Percentiles rank a stretch among this genome's conserved stretches.
Evolutionary conservation across 805 yeast species (phyloP).

Genomic region (Candida rishiriensis): DNA sequence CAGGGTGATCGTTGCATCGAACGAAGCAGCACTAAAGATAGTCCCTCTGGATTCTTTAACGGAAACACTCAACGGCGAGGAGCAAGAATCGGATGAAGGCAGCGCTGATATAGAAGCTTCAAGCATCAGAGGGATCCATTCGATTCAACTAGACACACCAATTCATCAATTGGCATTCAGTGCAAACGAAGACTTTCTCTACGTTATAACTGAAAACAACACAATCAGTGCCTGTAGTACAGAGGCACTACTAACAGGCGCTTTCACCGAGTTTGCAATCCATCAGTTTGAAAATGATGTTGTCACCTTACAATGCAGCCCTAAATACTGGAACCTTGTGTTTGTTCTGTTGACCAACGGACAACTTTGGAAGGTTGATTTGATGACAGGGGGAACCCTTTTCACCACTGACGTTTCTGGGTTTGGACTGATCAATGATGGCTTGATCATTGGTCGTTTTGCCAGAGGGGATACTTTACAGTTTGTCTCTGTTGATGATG

Average conservation of each 20-base stretch:
- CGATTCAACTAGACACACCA: not conserved
- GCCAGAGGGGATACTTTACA: constrained; percentile 3
- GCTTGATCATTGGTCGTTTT: constrained; percentile 2
- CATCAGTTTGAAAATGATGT: constrained; percentile 1
- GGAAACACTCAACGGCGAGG: constrained; percentile 6
- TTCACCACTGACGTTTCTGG: constrained; percentile 5
- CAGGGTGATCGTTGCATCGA: constrained; percentile 18
- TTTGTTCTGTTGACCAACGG: constrained; percentile 9
- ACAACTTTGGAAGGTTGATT: constrained; percentile 6
- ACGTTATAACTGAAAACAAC: constrained; percentile 7
- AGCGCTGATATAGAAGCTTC: not conserved
- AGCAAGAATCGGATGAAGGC: constrained; percentile 5
- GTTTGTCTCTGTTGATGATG: constrained; percentile 4
- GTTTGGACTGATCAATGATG: constrained; percentile 8
- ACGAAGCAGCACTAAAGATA: constrained; percentile 14
- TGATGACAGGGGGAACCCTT: not conserved
- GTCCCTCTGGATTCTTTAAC: constrained; percentile 9
- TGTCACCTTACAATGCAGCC: constrained; percentile 1
- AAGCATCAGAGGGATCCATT: not conserved
- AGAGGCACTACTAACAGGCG: constrained; percentile 2
- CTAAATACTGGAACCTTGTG: constrained; percentile 3
- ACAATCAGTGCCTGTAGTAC: constrained; percentile 1
- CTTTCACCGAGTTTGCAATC: not conserved
- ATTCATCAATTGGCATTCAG: constrained; percentile 20
- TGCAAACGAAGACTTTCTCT: constrained; percentile 16